Evolutionary conservation across 352 stramenopile species (phyloP).

Genomic region (Peronosclerospora sorghi): DNA sequence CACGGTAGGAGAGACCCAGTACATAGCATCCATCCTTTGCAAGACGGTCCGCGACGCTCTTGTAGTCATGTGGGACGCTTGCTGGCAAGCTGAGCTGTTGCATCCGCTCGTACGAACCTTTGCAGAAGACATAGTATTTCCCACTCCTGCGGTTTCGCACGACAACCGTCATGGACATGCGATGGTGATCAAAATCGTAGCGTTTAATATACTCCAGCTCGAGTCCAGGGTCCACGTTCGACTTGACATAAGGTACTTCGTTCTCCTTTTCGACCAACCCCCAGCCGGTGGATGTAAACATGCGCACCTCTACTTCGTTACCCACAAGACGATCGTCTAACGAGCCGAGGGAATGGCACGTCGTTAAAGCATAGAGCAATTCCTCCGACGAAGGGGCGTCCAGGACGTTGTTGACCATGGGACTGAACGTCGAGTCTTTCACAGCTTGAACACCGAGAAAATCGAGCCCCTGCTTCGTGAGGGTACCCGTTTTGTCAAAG

Average conservation of each 20-base stretch:
- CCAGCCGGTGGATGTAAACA: slow-evolving; percentile 61
- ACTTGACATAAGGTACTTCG: slow-evolving; percentile 32
- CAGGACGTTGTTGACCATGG: slow-evolving; percentile 41
- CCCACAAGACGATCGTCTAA: slow-evolving; percentile 68
- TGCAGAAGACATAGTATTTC: slow-evolving; percentile 73
- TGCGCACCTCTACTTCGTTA: slow-evolving; percentile 69
- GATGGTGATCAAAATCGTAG: slow-evolving; percentile 88
- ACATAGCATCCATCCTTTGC: slow-evolving; percentile 70
- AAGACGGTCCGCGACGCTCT: slow-evolving; percentile 13
- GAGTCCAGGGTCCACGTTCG: slow-evolving; percentile 16
- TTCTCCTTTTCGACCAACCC: slow-evolving; percentile 44
- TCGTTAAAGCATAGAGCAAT: slow-evolving; percentile 56
- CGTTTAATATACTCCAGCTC: slow-evolving; percentile 76
- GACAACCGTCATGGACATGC: slow-evolving; percentile 87
- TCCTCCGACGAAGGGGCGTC: slow-evolving; percentile 24
- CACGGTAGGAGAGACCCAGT: slow-evolving; percentile 38
- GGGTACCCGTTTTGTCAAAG: slow-evolving; percentile 90
- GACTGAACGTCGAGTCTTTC: slow-evolving; percentile 16
- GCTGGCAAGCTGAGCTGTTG: slow-evolving; percentile 28
- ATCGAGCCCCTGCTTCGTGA: slow-evolving; percentile 85
- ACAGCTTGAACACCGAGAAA: slow-evolving; percentile 38
- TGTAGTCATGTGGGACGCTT: slow-evolving; percentile 55
- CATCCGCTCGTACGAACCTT: slow-evolving; percentile 82
- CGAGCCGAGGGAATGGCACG: slow-evolving; percentile 74
- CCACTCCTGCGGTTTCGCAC: slow-evolving; percentile 45